Evolutionary conservation across 768 basidiomycete species (phyloP).

Genomic region (Boletellus ananas): DNA sequence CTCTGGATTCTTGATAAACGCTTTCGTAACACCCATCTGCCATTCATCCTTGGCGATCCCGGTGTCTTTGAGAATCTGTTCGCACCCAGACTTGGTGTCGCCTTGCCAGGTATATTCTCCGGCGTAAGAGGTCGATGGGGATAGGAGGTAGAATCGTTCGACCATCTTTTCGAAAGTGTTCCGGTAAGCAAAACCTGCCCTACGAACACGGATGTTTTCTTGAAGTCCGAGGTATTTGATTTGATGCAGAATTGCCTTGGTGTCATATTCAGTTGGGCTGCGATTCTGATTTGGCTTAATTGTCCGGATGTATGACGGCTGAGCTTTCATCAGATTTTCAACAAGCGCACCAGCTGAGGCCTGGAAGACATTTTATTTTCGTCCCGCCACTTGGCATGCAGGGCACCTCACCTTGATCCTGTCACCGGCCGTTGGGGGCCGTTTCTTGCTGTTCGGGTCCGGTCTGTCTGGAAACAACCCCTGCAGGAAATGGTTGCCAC

Average conservation of each 20-base stretch:
- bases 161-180: constrained; percentile 99
- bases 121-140: constrained; percentile 93
- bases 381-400: neutral
- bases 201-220: constrained; percentile 95
- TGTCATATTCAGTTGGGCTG: constrained; percentile 86
- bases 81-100: constrained; percentile 85
- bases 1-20: constrained; percentile 99
- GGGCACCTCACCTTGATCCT: constrained; percentile 76
- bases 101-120: constrained; percentile 98
- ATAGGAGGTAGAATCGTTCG: constrained; percentile 94
- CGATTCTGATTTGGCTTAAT: constrained; percentile 99
- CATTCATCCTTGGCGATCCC: constrained; percentile 96
- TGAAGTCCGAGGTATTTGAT: constrained; percentile 98
- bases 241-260: constrained; percentile 94
- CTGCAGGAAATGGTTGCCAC: constrained; percentile 83
- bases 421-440: constrained; percentile 96
- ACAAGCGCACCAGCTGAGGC: constrained; percentile 93
- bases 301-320: constrained; percentile 97
- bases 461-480: constrained; percentile 89
- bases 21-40: constrained; percentile 99
- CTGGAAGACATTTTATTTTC: constrained; percentile 34
- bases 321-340: constrained; percentile 95
- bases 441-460: constrained; percentile 95
- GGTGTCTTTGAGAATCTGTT: constrained; percentile 89
- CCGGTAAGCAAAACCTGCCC: constrained; percentile 96